A percentile compares a stretch with the other conserved stretches of the same genome.
These are phyloP conservation scores for Fusarium nematophilum DNA, from an alignment of 2,329 filamentous ascomycete genomes.

Conservation along the genomic window DNA sequence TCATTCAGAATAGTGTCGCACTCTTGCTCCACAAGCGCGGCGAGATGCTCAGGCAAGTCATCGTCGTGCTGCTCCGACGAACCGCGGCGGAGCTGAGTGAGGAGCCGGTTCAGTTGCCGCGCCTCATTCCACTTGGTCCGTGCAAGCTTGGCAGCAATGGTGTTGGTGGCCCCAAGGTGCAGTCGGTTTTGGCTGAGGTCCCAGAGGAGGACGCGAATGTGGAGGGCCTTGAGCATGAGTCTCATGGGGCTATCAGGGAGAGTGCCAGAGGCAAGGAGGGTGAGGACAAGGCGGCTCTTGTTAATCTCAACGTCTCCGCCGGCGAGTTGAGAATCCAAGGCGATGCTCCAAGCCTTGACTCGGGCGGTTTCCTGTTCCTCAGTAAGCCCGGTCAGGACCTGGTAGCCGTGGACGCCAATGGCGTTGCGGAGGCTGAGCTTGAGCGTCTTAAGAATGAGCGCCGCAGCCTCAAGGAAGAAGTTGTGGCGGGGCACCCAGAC, in stretches of 20 bases:
- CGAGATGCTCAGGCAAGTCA: conserved; percentile 78
- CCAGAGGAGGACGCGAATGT: conserved; percentile 91
- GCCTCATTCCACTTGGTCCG: conserved; percentile 85
- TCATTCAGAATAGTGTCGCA: conserved; percentile 85
- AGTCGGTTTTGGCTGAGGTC: conserved; percentile 75
- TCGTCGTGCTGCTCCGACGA: conserved; percentile 63
- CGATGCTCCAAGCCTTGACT: conserved; percentile 92
- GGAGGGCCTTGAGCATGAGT: conserved; percentile 91
- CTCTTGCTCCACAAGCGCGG: conserved; percentile 79
- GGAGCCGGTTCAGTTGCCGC: conserved; percentile 68
- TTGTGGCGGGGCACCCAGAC: conserved; percentile 91
- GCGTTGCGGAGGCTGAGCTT: conserved; percentile 85
- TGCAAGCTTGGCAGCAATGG: conserved; percentile 78
- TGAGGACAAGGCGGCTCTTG: conserved; percentile 85
- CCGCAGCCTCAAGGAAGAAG: conserved; percentile 86
- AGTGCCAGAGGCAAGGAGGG: conserved; percentile 87
- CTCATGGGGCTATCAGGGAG: conserved; percentile 84
- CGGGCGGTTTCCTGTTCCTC: conserved; percentile 87
- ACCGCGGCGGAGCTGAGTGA: conserved; percentile 54
- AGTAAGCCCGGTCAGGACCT: conserved; percentile 81
- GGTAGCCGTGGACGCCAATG: conserved; percentile 81
- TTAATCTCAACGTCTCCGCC: conserved; percentile 92
- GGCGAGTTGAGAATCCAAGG: conserved; percentile 90
- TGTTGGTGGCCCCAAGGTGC: conserved; percentile 72
- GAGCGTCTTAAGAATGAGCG: conserved; percentile 80